A percentile compares a stretch with the other conserved stretches of the same genome.
These are phyloP conservation scores for Aureoboletus auriporus DNA, from an alignment of 768 basidiomycete genomes.

Conservation along the genomic window DNA sequence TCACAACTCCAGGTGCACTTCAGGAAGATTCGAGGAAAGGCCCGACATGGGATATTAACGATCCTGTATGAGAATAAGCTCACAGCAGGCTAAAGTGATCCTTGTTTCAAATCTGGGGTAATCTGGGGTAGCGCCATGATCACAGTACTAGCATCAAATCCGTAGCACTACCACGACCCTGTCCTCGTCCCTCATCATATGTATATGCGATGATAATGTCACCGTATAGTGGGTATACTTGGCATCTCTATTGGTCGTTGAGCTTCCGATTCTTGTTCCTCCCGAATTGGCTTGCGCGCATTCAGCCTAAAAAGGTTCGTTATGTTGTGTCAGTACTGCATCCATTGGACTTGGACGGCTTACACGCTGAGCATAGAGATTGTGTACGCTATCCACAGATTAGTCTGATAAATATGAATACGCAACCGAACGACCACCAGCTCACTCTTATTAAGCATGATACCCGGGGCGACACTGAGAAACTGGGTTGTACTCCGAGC, in stretches of 20 bases:
- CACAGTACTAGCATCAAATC: too few relatives aligned
- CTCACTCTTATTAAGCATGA: slow-evolving; percentile 18
- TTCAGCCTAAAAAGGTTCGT: slow-evolving; percentile 11
- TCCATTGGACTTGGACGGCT: background rate
- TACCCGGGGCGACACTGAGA: slow-evolving; percentile 8
- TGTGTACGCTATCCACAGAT: slow-evolving; percentile 10
- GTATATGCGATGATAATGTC: too few relatives aligned
- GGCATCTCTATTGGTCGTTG: slow-evolving; percentile 12
- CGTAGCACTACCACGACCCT: too few relatives aligned
- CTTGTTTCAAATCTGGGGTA: too few relatives aligned
- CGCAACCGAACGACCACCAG: background rate
- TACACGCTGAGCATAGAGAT: slow-evolving; percentile 26
- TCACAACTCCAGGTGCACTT: too few relatives aligned
- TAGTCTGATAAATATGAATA: background rate
- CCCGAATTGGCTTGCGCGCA: slow-evolving; percentile 15
- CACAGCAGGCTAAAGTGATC: too few relatives aligned
- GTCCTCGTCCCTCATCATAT: too few relatives aligned
- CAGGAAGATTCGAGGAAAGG: too few relatives aligned
- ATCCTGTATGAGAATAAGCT: too few relatives aligned
- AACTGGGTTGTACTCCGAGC: background rate
- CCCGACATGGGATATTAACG: too few relatives aligned
- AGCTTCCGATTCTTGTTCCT: slow-evolving; percentile 2
- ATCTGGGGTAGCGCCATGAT: too few relatives aligned
- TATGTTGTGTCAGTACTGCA: background rate
- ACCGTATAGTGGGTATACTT: slow-evolving; percentile 13